Evolutionary conservation across 2,329 filamentous ascomycete species (phyloP), one percentile per base, ranked within the genome.

Genomic region (Blumeria hordei): DNA sequence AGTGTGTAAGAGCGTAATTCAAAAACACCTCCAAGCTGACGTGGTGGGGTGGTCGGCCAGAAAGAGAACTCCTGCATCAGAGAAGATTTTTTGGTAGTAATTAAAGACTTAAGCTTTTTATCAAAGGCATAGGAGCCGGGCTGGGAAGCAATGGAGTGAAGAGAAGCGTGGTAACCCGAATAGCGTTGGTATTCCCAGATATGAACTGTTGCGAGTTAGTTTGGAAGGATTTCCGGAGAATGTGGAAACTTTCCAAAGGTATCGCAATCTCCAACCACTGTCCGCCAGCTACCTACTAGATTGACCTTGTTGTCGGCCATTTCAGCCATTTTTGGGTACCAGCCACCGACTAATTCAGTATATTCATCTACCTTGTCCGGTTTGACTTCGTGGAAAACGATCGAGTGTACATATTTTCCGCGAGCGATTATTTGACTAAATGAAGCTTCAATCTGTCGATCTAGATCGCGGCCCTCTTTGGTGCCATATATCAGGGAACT

Each of bases 131-230:
- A 71, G 67, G 87, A 96, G 16, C 88, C 87, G 59, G 86, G 84
- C 64, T 94, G 86, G 62, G 75, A 72, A 58, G 85, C 80, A 61
- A 96, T 94, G 62, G 76, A 78, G 71, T 95, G 78, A 50, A 94
- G 75, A 18, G 92, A 96, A 58, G 83, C 80, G 69, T 98, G 92
- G 69, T 96, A 96, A 58, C 92, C 92, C 62, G 88, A 77, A 70
- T 96, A 98, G 63, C 88, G 83, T 69, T 96, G 88, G 69, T 98
- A 98, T 69, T 98, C 92, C 92, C 92, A 98, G 64, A 98, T 98
- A 68, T 98, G 92, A 53, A 98, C 92, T 96, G 63, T 54, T 35
- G 32, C n/a, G n/a, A 55, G 69, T 64, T 70, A 66, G 60, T 60
- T 68, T 63, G 69, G 65, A 60, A 61, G 53, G 54, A 55, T 59